Percentiles rank a stretch among this genome's conserved stretches.
phyloP scores from a whole-genome alignment of 139 green algal genomes.

The Ulvella scutata region DNA sequence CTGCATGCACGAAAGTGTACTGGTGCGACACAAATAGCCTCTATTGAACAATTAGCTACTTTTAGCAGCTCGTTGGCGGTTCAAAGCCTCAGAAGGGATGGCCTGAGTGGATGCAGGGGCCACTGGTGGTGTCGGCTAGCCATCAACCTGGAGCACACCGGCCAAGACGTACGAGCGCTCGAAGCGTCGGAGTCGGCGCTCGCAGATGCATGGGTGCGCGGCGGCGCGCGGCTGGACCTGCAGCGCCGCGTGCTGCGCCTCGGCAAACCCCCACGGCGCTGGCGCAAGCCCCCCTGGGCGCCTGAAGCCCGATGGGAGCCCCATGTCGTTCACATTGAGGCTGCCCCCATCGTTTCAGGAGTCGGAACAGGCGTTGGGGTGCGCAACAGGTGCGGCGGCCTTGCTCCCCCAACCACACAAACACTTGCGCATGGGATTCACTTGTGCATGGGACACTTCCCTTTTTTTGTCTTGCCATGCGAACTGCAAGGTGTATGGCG shows the following conservation, averaged over 20 bases:
- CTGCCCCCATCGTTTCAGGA: constrained; percentile 5
- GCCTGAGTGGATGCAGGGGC: constrained; percentile 17
- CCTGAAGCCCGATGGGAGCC: constrained; percentile 24
- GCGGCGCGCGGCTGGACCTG: constrained; percentile 38
- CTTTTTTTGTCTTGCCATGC: no score
- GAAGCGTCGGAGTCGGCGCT: constrained; percentile 52
- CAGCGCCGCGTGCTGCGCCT: constrained; percentile 61
- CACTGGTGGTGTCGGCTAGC: constrained; percentile 68
- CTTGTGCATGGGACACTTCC: no score
- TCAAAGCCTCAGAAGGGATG: no score
- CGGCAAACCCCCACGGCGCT: constrained; percentile 58
- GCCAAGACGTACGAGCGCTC: constrained; percentile 22
- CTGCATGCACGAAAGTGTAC: no score
- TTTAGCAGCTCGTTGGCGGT: neutral
- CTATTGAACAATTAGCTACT: no score
- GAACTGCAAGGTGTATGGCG: no score
- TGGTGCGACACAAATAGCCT: no score
- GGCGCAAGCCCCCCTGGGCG: constrained; percentile 48
- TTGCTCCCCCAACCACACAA: no score
- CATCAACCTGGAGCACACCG: constrained; percentile 57
- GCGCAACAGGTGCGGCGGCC: constrained; percentile 11
- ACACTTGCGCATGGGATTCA: no score
- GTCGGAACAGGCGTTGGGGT: neutral
- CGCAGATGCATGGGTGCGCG: constrained; percentile 46
- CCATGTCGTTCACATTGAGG: constrained; percentile 26